phyloP scores from a whole-genome alignment of 164 flowering plant genomes.

The Santalum album region DNA sequence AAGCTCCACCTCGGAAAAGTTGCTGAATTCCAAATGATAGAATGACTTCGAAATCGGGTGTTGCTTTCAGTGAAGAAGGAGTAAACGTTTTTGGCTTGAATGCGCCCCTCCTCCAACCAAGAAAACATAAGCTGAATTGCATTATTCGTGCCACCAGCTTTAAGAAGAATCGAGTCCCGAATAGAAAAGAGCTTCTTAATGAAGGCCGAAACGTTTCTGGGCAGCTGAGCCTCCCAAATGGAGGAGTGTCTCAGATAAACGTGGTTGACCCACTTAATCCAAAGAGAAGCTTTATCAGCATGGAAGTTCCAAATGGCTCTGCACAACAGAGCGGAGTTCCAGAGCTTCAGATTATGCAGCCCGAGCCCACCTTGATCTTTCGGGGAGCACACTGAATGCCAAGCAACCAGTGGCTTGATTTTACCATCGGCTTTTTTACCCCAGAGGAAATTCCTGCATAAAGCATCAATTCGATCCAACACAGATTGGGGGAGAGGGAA shows the following conservation, averaged over 20 bases:
- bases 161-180: not conserved
- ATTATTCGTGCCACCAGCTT: too few relatives aligned
- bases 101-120: too few relatives aligned
- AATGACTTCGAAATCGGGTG: too few relatives aligned
- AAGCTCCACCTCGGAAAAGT: not conserved
- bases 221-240: not conserved
- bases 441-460: not conserved
- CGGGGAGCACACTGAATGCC: not conserved
- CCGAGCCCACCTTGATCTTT: not conserved
- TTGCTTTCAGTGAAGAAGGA: too few relatives aligned
- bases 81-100: too few relatives aligned
- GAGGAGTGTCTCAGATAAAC: constrained; percentile 6
- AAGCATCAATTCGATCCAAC: not conserved
- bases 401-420: not conserved
- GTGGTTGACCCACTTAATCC: not conserved
- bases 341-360: not conserved
- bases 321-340: not conserved
- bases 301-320: not conserved
- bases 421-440: not conserved
- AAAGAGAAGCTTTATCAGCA: not conserved
- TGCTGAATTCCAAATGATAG: not conserved
- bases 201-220: not conserved
- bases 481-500: not conserved
- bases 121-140: too few relatives aligned
- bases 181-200: too few relatives aligned